Evolutionary conservation across 1,284 basidiomycete genomes (phyloP).

Genomic region (Ustilago trichophora): DNA sequence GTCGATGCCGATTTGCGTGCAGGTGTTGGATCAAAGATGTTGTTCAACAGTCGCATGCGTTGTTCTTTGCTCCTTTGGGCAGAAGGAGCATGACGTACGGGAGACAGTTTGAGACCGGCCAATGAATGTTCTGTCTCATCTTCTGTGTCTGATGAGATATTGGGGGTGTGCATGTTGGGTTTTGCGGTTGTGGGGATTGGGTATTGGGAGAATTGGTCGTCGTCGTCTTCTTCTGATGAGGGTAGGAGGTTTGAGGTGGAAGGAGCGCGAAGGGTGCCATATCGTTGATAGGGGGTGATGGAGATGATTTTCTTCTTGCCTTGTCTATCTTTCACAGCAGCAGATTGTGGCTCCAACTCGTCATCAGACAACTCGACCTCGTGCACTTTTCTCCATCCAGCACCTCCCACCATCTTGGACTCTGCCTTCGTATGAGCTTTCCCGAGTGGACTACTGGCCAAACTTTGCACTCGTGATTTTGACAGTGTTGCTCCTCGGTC

Average conservation of each 20-base stretch:
- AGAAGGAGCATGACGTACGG: constrained; percentile 14
- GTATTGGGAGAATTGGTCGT: constrained; percentile 9
- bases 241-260: neutral
- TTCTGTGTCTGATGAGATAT: constrained; percentile 3
- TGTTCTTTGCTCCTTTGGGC: neutral
- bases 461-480: too few species aligned
- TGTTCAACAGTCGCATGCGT: constrained; percentile 4
- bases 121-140: constrained; percentile 1
- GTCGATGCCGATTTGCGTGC: neutral
- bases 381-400: constrained; percentile 14
- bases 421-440: too few species aligned
- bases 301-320: constrained; percentile 17
- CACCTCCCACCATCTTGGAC: too few species aligned
- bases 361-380: constrained; percentile 34
- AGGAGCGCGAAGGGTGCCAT: constrained; percentile 14
- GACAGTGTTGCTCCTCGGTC: too few species aligned
- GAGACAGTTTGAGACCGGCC: constrained; percentile 27
- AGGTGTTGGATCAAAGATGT: constrained; percentile 19
- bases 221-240: constrained; percentile 6
- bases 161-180: neutral
- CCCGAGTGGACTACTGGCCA: constrained; percentile 6
- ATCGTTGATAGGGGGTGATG: constrained; percentile 40
- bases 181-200: neutral
- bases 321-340: neutral
- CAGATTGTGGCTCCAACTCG: constrained; percentile 1